phyloP scores from a whole-genome alignment of 2,329 filamentous ascomycete species.

The Fusarium hostae region DNA sequence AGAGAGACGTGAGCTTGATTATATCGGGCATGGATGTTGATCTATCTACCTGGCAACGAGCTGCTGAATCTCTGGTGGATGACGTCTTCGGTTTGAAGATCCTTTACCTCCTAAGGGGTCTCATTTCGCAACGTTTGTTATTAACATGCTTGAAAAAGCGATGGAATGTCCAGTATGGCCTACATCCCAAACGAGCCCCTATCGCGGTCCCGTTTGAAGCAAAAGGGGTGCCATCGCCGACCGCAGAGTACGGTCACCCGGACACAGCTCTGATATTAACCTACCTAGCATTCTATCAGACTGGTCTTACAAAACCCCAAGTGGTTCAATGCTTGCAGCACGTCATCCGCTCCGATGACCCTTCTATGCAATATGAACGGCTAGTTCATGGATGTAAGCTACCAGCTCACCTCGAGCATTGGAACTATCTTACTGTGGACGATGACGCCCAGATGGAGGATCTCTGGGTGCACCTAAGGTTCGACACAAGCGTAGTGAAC shows the following conservation, averaged over 20 bases:
- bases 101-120: too few relatives aligned
- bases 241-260: neutral
- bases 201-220: too few relatives aligned
- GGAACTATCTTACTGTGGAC: neutral
- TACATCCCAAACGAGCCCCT: too few relatives aligned
- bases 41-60: too few relatives aligned
- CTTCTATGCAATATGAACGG: neutral
- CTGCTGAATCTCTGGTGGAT: too few relatives aligned
- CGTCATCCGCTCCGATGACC: neutral
- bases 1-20: too few relatives aligned
- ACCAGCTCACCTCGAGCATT: neutral
- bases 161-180: too few relatives aligned
- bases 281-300: neutral
- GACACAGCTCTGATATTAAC: neutral
- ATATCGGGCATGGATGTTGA: too few relatives aligned
- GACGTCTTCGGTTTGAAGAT: too few relatives aligned
- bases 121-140: too few relatives aligned
- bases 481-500: neutral
- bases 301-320: neutral
- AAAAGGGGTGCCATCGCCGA: neutral
- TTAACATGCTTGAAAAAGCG: too few relatives aligned
- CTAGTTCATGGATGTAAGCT: neutral
- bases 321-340: neutral
- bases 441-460: neutral
- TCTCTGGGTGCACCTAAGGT: neutral